A percentile compares a stretch with the other conserved stretches of the same genome.
Evolutionary conservation across 768 basidiomycete species (phyloP).

Genomic region (Rickenella mellea): DNA sequence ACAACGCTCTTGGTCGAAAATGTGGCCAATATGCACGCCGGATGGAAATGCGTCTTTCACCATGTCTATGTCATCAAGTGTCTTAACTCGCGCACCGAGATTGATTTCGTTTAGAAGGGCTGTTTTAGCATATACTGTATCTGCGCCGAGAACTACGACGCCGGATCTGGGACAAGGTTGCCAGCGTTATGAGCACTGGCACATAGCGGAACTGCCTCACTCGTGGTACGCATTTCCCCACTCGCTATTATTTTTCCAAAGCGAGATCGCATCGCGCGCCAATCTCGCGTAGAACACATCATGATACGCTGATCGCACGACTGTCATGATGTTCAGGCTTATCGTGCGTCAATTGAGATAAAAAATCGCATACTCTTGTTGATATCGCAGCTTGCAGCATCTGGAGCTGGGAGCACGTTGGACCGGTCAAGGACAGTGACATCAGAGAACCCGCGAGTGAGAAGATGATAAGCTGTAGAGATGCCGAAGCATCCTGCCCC

Average conservation of each 20-base stretch:
- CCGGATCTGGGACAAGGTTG: conserved; percentile 44
- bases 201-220: conserved; percentile 31
- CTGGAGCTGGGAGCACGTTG: conserved; percentile 60
- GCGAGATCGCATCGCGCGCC: conserved; percentile 64
- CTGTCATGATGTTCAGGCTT: conserved; percentile 23
- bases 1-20: conserved; percentile 26
- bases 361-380: conserved; percentile 23
- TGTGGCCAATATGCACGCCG: conserved; percentile 19
- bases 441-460: conserved; percentile 55
- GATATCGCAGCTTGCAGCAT: conserved; percentile 62
- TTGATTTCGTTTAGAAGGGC: conserved; percentile 56
- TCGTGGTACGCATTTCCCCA: conserved; percentile 80
- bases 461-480: conserved; percentile 76
- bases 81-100: conserved; percentile 41
- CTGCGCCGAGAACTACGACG: conserved; percentile 46
- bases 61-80: conserved; percentile 26
- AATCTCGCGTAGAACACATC: conserved; percentile 62
- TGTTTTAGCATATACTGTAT: conserved; percentile 35
- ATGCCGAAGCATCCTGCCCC: conserved; percentile 84
- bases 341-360: not conserved
- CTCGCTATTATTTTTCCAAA: conserved; percentile 57
- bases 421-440: conserved; percentile 75
- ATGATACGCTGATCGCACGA: conserved; percentile 66
- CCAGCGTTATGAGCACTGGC: not conserved
- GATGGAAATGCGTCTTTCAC: conserved; percentile 42